phyloP scores from a whole-genome alignment of 495 filamentous ascomycete species.

The Oleoguttula mirabilis region DNA sequence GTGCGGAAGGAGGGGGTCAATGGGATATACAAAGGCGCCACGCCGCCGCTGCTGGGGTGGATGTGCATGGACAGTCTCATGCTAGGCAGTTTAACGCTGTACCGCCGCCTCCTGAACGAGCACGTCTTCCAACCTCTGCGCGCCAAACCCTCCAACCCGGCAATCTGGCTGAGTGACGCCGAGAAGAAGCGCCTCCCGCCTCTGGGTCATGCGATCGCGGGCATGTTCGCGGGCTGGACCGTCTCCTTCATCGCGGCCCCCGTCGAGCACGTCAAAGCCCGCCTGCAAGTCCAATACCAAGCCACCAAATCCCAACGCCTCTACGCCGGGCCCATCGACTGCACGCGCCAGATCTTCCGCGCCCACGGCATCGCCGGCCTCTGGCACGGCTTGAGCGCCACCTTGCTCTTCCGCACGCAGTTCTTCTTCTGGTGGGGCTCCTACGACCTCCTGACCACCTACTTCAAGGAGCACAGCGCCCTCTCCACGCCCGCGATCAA shows the following conservation, averaged over 20 bases:
- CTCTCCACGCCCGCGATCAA: slow-evolving; percentile 72
- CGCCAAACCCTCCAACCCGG: slow-evolving; percentile 1
- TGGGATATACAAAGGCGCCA: slow-evolving; percentile 83
- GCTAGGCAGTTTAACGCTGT: slow-evolving; percentile 83
- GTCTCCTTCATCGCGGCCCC: slow-evolving; percentile 88
- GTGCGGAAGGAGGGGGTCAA: slow-evolving; percentile 64
- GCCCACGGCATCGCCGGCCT: slow-evolving; percentile 65
- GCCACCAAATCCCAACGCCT: slow-evolving; percentile 58
- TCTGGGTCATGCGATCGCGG: slow-evolving; percentile 74
- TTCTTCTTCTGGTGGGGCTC: slow-evolving; percentile 98
- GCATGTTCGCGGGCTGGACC: slow-evolving; percentile 74
- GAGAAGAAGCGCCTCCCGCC: slow-evolving; percentile 47
- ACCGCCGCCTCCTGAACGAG: slow-evolving; percentile 67
- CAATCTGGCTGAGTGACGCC: slow-evolving; percentile 14
- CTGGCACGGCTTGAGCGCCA: slow-evolving; percentile 75
- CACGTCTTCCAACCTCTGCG: slow-evolving; percentile 52
- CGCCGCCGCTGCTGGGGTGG: slow-evolving; percentile 86
- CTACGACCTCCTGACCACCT: slow-evolving; percentile 69
- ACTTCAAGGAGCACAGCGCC: slow-evolving; percentile 51
- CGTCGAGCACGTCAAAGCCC: slow-evolving; percentile 90
- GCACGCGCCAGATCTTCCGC: slow-evolving; percentile 49
- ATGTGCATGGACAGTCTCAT: slow-evolving; percentile 97
- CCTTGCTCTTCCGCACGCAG: slow-evolving; percentile 76
- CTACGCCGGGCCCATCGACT: slow-evolving; percentile 82
- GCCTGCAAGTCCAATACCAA: slow-evolving; percentile 84